Evolutionary conservation across 192 early-diverging fungal species (phyloP).

Genomic region (Coemansia umbellata): DNA sequence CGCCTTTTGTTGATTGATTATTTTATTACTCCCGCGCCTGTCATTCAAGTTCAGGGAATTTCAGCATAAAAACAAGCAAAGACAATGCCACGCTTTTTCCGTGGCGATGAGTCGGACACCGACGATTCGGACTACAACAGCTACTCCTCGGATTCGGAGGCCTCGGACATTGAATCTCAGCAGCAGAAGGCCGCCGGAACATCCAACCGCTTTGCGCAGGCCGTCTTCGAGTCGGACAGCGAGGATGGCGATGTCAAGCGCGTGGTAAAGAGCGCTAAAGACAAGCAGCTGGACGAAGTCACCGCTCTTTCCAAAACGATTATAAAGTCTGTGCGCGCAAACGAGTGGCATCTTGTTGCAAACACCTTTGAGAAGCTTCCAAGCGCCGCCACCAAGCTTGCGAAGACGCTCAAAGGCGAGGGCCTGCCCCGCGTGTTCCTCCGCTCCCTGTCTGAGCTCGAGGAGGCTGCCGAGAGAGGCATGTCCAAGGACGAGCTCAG

Average conservation of each 20-base stretch:
- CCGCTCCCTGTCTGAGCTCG: conserved; percentile 60
- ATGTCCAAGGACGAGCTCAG: conserved; percentile 70
- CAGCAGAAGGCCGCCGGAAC: conserved; percentile 43
- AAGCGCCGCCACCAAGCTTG: conserved; percentile 60
- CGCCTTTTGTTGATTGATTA: no score
- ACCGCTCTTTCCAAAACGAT: conserved; percentile 59
- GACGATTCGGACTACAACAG: conserved; percentile 64
- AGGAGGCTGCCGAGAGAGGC: conserved; percentile 66
- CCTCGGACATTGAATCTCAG: conserved; percentile 54
- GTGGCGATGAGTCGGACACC: conserved; percentile 57
- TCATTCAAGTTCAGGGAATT: neutral
- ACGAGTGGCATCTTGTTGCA: conserved; percentile 69
- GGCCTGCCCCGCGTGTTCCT: conserved; percentile 31
- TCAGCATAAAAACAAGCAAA: neutral
- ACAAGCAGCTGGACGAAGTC: conserved; percentile 84
- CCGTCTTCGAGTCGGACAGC: conserved; percentile 53
- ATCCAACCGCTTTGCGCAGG: conserved; percentile 28
- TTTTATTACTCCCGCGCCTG: no score
- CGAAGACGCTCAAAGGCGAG: conserved; percentile 17
- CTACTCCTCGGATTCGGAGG: conserved; percentile 57
- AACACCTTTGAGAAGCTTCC: conserved; percentile 86
- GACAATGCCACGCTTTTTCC: conserved; percentile 88
- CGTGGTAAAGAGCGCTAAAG: conserved; percentile 71
- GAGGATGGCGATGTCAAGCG: conserved; percentile 71
- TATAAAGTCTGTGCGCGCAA: conserved; percentile 75